Percentiles rank a stretch among this genome's conserved stretches.
phyloP scores from a whole-genome alignment of 768 basidiomycete genomes.

The Hypsizygus marmoreus region DNA sequence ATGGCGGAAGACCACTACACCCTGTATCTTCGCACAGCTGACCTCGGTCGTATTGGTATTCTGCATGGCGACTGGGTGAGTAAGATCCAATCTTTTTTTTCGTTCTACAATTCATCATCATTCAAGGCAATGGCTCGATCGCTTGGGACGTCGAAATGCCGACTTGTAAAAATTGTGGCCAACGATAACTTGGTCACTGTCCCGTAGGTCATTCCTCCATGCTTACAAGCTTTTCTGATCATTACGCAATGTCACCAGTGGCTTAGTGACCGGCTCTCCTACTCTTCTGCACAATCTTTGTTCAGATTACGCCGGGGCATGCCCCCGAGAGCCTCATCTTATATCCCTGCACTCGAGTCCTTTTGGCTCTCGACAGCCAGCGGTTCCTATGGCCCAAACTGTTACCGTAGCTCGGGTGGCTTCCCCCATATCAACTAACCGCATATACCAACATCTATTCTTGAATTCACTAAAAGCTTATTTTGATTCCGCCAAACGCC shows the following conservation, averaged over 20 bases:
- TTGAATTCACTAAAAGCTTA: conserved; percentile 61
- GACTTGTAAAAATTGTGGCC: conserved; percentile 61
- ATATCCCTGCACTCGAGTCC: conserved; percentile 54
- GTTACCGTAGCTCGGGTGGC: conserved; percentile 82
- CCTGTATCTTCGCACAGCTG: conserved; percentile 62
- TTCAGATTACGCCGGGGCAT: conserved; percentile 25
- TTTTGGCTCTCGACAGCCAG: conserved; percentile 58
- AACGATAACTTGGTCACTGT: conserved; percentile 43
- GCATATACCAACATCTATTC: conserved; percentile 62
- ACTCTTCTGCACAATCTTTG: conserved; percentile 56
- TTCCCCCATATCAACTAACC: conserved; percentile 69
- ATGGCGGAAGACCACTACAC: conserved; percentile 49
- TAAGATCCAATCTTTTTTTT: conserved; percentile 1
- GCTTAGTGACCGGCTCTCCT: conserved; percentile 45
- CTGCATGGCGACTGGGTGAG: conserved; percentile 80
- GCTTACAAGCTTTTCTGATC: neutral
- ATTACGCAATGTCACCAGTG: conserved; percentile 30
- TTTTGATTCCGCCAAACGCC: conserved; percentile 53
- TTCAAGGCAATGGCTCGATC: conserved; percentile 53
- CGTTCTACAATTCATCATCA: conserved; percentile 8
- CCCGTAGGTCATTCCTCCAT: conserved; percentile 30
- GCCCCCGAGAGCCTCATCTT: conserved; percentile 14
- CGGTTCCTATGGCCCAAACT: conserved; percentile 66
- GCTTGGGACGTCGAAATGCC: conserved; percentile 33
- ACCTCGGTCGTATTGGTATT: conserved; percentile 65